phyloP scores from a whole-genome alignment of 2,329 filamentous ascomycete species.

The Cladosporium cucumerinum region DNA sequence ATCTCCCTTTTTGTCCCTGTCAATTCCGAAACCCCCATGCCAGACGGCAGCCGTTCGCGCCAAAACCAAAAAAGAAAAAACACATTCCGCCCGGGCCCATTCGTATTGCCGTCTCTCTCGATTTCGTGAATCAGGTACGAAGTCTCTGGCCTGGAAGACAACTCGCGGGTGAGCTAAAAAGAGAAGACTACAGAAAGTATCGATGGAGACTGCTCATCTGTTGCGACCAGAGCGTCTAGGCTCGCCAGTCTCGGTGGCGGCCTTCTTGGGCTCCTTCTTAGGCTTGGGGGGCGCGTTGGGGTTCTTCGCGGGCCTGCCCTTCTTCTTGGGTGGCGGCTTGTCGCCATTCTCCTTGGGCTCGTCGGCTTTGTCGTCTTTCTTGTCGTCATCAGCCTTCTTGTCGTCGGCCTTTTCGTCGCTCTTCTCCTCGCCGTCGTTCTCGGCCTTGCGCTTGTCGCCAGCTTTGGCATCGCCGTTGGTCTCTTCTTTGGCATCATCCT shows the following conservation, averaged over 20 bases:
- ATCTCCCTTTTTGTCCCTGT: slow-evolving; percentile 3
- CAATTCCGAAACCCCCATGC: slow-evolving; percentile 2
- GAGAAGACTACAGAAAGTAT: slow-evolving; percentile 2
- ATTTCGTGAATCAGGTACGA: background rate
- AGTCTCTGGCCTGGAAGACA: background rate
- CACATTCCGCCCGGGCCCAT: slow-evolving; percentile 1
- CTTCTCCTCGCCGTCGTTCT: slow-evolving; percentile 29
- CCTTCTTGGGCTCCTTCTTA: slow-evolving; percentile 48
- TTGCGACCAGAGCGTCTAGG: slow-evolving; percentile 47
- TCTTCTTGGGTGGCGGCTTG: slow-evolving; percentile 38
- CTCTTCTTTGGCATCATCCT: slow-evolving; percentile 22
- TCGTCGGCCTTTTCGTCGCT: slow-evolving; percentile 29
- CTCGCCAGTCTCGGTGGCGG: slow-evolving; percentile 48
- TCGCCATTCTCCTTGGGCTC: slow-evolving; percentile 35
- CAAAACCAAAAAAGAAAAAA: slow-evolving; percentile 2
- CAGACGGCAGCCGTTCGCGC: slow-evolving; percentile 10
- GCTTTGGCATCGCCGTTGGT: slow-evolving; percentile 29
- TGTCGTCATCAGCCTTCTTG: slow-evolving; percentile 36
- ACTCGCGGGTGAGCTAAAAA: background rate
- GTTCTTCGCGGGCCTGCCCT: slow-evolving; percentile 43
- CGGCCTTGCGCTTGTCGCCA: slow-evolving; percentile 32
- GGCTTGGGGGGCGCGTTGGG: slow-evolving; percentile 23
- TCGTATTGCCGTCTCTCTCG: slow-evolving; percentile 2
- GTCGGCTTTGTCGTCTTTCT: slow-evolving; percentile 31
- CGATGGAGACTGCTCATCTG: background rate